Evolutionary conservation across 2,329 filamentous ascomycete species (phyloP), one percentile per base, ranked within the genome.

Genomic region (Thermoascus crustaceus): DNA sequence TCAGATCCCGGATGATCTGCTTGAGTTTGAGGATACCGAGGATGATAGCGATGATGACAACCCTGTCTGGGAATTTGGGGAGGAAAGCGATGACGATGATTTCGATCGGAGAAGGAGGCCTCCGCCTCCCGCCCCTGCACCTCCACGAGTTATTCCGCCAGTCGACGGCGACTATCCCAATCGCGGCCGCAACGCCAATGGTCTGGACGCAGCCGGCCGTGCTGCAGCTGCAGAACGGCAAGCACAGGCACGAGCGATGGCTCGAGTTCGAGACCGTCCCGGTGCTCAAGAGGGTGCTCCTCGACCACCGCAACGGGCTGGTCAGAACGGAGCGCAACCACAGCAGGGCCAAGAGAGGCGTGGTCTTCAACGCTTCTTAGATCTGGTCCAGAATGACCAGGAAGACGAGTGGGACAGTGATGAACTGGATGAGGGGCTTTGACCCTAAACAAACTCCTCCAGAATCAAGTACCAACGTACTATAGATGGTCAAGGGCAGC

Each of bases 361-460:
- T 21, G 65, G 68, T 6, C 52, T 76, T 3, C 67, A 71, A 46
- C 56, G 69, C 18, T 76, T 76, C 43, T 45, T 76, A 22, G 61
- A 68, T 26, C 53, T 76, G 37, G 73, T 70, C 4, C 50, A 59
- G 37, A 60, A 69, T 34, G 73, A 76, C 40, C 63, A 68, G 26
- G 73, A 76, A 52, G 73, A 76, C 44, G 73, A 67, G 39, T 76
- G 73, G 73, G 71, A 76, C 42, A 75, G 71, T 42, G 73, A 76
- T 48, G 73, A 75, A 46, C 43, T 76, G 33, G 69, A 72, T 11
- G 67, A 67, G 2, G 26, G 18, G 4, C 18, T 29, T 13, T 29
- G 26, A 29, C 10, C 26, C 13, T 16, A 17, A n/a, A n/a, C n/a
- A n/a, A n/a, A n/a, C n/a, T n/a, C n/a, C n/a, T n/a, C n/a, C n/a